phyloP scores from a whole-genome alignment of 768 basidiomycete species.

The Chlorophyllum brunneum region DNA sequence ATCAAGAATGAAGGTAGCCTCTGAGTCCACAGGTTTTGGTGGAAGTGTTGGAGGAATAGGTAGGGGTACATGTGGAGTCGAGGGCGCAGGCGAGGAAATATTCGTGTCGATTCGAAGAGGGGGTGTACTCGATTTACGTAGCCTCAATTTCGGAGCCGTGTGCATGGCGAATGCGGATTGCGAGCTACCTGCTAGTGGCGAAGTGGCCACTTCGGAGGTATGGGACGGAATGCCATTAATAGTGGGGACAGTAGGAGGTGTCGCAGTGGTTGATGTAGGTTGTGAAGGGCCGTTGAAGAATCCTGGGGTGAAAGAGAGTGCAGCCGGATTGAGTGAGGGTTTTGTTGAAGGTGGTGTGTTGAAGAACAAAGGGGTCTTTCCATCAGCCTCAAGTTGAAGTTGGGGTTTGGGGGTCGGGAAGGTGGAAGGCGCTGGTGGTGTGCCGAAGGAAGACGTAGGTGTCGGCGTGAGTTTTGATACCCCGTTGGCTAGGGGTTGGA shows the following conservation, averaged over 20 bases:
- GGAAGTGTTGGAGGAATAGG: slow-evolving; percentile 15
- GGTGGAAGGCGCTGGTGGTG: neutral
- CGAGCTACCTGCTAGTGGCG: neutral
- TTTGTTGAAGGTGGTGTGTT: slow-evolving; percentile 13
- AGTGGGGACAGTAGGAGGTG: neutral
- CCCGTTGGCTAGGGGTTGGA: neutral
- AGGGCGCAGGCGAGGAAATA: neutral
- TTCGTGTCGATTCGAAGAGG: slow-evolving; percentile 35
- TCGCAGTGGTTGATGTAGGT: slow-evolving; percentile 1
- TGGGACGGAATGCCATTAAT: neutral
- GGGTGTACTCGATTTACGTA: slow-evolving; percentile 20
- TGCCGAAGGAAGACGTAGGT: neutral
- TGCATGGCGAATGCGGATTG: neutral
- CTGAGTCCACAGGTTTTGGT: neutral
- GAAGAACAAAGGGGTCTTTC: neutral
- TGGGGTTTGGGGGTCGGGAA: neutral
- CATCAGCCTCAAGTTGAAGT: neutral
- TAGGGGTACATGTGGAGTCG: slow-evolving; percentile 16
- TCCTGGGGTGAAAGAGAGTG: slow-evolving; percentile 22
- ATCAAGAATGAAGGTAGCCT: slow-evolving; percentile 5
- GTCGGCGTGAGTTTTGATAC: neutral
- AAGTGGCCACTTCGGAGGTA: neutral
- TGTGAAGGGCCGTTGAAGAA: neutral
- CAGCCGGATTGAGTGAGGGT: slow-evolving; percentile 18
- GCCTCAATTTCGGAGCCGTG: slow-evolving; percentile 9